Base-by-base conservation (phyloP, 148 eudicot species). In the Pouteria glomerata region DNA sequence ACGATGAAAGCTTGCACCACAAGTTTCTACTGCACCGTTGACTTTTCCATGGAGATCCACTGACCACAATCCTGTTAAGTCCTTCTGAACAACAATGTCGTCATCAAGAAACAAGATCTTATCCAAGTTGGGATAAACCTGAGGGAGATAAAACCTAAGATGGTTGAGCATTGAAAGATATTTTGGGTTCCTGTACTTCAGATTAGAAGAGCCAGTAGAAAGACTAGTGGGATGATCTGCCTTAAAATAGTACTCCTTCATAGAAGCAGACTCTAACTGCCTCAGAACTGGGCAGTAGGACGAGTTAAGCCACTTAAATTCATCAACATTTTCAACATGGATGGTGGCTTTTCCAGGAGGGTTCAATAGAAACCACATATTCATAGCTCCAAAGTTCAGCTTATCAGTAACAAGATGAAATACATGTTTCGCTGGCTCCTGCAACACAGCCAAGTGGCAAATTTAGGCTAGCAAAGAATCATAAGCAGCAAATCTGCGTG, bases 141-240 rank as follows among this genome's bases (percentile, higher is more conserved):
- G 81, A 10, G 97, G 97, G 51, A 92, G 89, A 77, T 92, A 92
- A 75, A 92, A 92, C 69, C 97, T 79, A 15, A 90, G 82, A 61
- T 92, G 97, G 75, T 92, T 92, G 63, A 92, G 90, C 93, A 92
- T 92, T 47, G 97, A 92, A 37, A 92, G 87, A 76, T 92, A 92
- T 61, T 92, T 92, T 0, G 97, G 97, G 74, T 92, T 92, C 78
- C 97, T 85, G 77, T 90, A 92, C 81, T 92, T 92, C 56, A 92
- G 78, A 83, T 88, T 90, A 33, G 96, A 85, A 67, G 96, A 81
- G 69, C 93, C 93, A 26, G 89, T 80, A 66, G 90, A 80, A 53
- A 83, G 66, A 27, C 84, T 73, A 27, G 90, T 83, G 61, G 88
- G 78, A 81, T 90, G 93, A 82, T 87, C 88, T 26, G 93, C 84